Percentiles rank a stretch among this genome's conserved stretches.
These are phyloP conservation scores for Diaporthe sp. DNA, from an alignment of 2,329 filamentous ascomycete species.

Conservation along the genomic window DNA sequence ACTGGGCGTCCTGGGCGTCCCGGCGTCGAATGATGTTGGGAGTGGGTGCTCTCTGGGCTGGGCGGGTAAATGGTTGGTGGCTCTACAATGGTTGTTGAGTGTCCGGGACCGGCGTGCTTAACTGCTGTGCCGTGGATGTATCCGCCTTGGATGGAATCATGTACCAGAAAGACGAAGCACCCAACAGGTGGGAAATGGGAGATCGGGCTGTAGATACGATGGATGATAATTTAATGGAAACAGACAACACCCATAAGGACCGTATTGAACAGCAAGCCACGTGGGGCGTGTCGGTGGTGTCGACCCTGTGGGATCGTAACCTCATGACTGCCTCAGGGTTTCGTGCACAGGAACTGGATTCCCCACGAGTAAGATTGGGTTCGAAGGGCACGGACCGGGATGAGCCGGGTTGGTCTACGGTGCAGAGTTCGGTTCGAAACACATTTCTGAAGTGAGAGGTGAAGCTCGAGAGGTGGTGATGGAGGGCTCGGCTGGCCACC, in stretches of 20 bases:
- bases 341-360: background rate
- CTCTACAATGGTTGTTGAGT: background rate
- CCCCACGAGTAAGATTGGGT: background rate
- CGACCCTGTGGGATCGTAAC: background rate
- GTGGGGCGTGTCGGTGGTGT: too few relatives aligned
- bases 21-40: constrained; percentile 16
- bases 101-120: background rate
- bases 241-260: background rate
- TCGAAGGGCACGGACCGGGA: background rate
- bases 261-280: background rate
- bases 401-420: background rate
- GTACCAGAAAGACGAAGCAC: background rate
- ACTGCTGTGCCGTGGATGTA: background rate
- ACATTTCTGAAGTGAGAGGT: background rate
- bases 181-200: background rate
- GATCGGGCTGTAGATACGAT: constrained; percentile 21
- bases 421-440: constrained; percentile 9
- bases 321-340: background rate
- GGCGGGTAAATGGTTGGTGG: background rate
- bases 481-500: constrained; percentile 10
- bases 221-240: constrained; percentile 7
- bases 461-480: background rate
- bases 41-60: background rate
- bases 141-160: background rate
- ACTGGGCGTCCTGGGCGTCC: constrained; percentile 28